phyloP scores from a whole-genome alignment of 306 rosid genomes.

The Notholithocarpus densiflorus region DNA sequence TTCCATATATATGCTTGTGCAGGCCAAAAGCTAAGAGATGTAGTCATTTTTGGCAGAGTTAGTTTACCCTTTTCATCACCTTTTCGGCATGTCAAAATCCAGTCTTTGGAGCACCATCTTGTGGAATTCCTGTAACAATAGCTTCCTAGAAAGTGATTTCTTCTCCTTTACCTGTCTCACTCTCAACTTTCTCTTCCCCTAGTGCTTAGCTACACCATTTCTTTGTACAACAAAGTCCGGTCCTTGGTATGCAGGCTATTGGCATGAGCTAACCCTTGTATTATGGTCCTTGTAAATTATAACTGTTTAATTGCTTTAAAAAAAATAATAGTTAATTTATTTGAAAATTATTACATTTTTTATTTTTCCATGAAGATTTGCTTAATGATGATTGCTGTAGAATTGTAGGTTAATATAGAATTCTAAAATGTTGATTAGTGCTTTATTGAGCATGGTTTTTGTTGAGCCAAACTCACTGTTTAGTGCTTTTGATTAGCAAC shows the following conservation, averaged over 20 bases:
- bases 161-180: neutral
- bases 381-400: neutral
- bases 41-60: neutral
- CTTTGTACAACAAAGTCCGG: slow-evolving; percentile 9
- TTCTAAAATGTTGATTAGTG: no score
- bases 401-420: neutral
- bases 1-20: slow-evolving; percentile 13
- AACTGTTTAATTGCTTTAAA: neutral
- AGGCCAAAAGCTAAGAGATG: slow-evolving; percentile 13
- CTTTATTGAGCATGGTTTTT: no score
- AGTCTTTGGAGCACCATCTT: slow-evolving; percentile 12
- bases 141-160: neutral
- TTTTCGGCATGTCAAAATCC: slow-evolving; percentile 12
- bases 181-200: neutral
- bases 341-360: no score
- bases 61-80: neutral
- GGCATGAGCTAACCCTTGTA: slow-evolving; percentile 13
- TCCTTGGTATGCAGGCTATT: slow-evolving; percentile 14
- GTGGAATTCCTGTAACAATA: slow-evolving; percentile 11
- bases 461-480: no score
- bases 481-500: no score
- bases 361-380: neutral
- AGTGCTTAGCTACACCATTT: neutral
- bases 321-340: neutral
- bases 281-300: slow-evolving; percentile 12